phyloP scores from a whole-genome alignment of 257 asterid genomes.

The Gardenia jasminoides region DNA sequence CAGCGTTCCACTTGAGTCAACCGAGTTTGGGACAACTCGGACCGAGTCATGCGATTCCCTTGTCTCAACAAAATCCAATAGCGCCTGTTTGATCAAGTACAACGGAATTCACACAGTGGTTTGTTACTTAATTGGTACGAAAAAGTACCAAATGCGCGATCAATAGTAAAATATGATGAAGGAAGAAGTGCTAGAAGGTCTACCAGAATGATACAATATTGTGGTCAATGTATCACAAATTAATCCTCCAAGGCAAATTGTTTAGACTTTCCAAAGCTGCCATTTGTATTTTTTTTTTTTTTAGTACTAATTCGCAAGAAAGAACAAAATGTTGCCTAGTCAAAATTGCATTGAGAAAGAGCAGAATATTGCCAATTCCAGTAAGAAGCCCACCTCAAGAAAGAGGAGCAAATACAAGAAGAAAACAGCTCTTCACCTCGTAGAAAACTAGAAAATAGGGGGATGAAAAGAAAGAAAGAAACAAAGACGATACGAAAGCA shows the following conservation, averaged over 20 bases:
- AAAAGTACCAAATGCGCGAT: neutral
- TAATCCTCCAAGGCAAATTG: no score
- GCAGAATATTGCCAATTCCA: neutral
- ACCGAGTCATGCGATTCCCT: slow-evolving; percentile 28
- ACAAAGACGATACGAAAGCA: neutral
- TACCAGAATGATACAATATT: no score
- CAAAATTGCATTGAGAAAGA: neutral
- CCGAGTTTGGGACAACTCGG: slow-evolving; percentile 4
- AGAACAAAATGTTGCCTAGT: no score
- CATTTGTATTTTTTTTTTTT: neutral
- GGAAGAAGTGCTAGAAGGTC: no score
- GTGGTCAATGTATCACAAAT: no score
- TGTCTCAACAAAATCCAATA: slow-evolving; percentile 43
- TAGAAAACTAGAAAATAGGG: neutral
- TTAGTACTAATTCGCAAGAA: neutral
- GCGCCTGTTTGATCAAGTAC: slow-evolving; percentile 34
- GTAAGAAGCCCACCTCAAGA: neutral
- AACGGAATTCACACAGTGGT: neutral
- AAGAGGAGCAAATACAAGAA: neutral
- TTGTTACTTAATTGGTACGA: neutral
- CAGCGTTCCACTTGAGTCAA: slow-evolving; percentile 8
- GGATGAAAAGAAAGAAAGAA: neutral
- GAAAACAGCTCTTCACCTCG: neutral
- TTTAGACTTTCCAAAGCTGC: no score
- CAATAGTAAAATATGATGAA: no score